phyloP scores from a whole-genome alignment of 805 yeast genomes.

The Blastobotrys terrestris region DNA sequence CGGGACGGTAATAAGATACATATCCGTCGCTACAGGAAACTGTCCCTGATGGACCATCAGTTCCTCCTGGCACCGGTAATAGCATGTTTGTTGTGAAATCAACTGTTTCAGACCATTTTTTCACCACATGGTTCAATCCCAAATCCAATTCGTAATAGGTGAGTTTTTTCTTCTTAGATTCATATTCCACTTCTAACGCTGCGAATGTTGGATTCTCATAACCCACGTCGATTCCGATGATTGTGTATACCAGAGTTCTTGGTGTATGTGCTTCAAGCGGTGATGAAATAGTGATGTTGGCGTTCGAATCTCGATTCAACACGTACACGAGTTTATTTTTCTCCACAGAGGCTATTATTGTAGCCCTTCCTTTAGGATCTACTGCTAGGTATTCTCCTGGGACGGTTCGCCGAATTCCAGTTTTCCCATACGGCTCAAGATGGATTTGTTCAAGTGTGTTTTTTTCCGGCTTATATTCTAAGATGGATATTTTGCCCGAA shows the following conservation, averaged over 20 bases:
- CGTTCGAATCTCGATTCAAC: constrained; percentile 43
- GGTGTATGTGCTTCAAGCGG: constrained; percentile 66
- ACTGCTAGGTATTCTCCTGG: constrained; percentile 70
- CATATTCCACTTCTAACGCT: constrained; percentile 60
- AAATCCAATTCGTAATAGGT: constrained; percentile 77
- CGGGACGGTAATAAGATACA: constrained; percentile 40
- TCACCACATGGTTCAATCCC: constrained; percentile 73
- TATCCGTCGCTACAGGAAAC: constrained; percentile 54
- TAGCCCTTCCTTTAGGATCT: constrained; percentile 68
- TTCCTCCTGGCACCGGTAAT: constrained; percentile 64
- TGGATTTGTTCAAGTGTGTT: constrained; percentile 39
- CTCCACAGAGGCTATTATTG: constrained; percentile 68
- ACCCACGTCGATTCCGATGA: constrained; percentile 64
- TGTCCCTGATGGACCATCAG: constrained; percentile 66
- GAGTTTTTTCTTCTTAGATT: constrained; percentile 36
- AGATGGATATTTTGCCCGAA: constrained; percentile 61
- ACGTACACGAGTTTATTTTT: constrained; percentile 65
- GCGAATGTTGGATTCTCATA: constrained; percentile 84
- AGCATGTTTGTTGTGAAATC: constrained; percentile 43
- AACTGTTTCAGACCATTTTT: constrained; percentile 40
- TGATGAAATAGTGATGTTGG: constrained; percentile 51
- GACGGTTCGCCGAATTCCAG: constrained; percentile 65
- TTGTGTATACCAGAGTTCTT: constrained; percentile 43
- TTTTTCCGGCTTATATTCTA: constrained; percentile 40
- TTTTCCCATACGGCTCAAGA: constrained; percentile 61